Base-by-base conservation (phyloP, 2,329 filamentous ascomycete species). In the Passalora sequoiae region DNA sequence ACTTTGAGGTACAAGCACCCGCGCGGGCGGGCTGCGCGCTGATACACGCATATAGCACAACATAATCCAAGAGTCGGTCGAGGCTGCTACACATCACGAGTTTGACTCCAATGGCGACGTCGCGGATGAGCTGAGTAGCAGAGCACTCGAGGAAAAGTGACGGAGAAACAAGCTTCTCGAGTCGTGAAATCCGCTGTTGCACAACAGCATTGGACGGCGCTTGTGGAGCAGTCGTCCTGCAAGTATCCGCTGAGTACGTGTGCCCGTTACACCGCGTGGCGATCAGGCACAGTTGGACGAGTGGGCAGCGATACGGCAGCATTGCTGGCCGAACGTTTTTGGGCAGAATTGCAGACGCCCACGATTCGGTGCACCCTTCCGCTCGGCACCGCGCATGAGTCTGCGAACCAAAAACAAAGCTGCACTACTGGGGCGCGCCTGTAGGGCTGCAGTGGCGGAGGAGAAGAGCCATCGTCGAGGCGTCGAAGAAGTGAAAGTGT, bases 311-410 rank as follows among this genome's bases (percentile, higher is more conserved):
- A 21, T 21, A 24, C 33, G 12, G 8, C 20, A 27, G 33, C 24
- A 17, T 17, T 22, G 4, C 22, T 15, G 32, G n/a, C 16, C n/a
- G 25, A 27, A 15, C 24, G 40, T 25, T 36, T 37, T 37, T 20
- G 40, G 40, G 40, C 40, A 43, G 31, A 22, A 10, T 12, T 37
- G 40, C 40, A 43, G 40, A 21, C 22, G 32, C 40, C 35, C 42
- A 44, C 42, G 42, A 44, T 31, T 40, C 42, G 42, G 36, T 44
- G 35, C 42, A 25, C 28, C 19, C 36, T 27, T 32, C 42, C 31
- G 36, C 38, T 44, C 42, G 35, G 42, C 42, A 44, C 36, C n/a
- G 24, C 42, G 42, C 42, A 44, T 44, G 42, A 44, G 31, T 44
- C 36, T 44, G 42, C 36, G 36, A 44, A 44, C 42, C 19, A 24